Base-by-base conservation (phyloP, 208 protist genomes). In the Wallacemonas sp. region DNA sequence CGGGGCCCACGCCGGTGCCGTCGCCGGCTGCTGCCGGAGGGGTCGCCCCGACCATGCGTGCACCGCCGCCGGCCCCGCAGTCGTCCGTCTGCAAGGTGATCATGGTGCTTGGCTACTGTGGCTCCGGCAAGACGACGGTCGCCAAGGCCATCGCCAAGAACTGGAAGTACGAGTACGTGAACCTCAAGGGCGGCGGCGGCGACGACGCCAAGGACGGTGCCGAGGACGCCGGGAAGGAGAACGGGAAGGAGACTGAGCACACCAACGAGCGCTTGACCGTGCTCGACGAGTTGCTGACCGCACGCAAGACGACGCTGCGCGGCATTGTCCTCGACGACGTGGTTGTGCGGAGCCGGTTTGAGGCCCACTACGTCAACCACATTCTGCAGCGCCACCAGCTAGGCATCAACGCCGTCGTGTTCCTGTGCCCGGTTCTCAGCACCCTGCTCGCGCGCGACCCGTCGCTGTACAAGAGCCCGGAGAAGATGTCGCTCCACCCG, bases 291-390 rank as follows among this genome's bases (percentile, higher is more conserved):
- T 20, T 82, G 23, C 70, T 94, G 32, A 67, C 61, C 52, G 48
- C 61, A 32, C 72, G 76, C 45, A 86, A 87, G 65, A 33, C 50
- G 14, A 49, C 70, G 4, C 64, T 85, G 41, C 84, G 77, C 31
- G 89, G 86, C 18, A 74, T 95, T 22, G 86, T 95, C 28, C 82
- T 95, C 67, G 89, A 95, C 61, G 89, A 95, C 68, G 77, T 78
- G 26, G 67, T 95, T 33, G 65, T 81, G n/a, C 64, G 75, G 16
- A 91, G 81, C 39, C 85, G 81, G 59, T 93, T 76, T 65, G 86
- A 95, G 20, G 77, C 82, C 0, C 79, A 95, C 75, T 92, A 91
- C 65, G 79, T 91, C 12, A 69, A 82, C 50, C 70, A 76, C 59
- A 71, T 90, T 50, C 67, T 95, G 28, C 59, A 82, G 57, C 68